Evolutionary conservation across 306 rosid genomes (phyloP).

Genomic region (Ceratonia siliqua): DNA sequence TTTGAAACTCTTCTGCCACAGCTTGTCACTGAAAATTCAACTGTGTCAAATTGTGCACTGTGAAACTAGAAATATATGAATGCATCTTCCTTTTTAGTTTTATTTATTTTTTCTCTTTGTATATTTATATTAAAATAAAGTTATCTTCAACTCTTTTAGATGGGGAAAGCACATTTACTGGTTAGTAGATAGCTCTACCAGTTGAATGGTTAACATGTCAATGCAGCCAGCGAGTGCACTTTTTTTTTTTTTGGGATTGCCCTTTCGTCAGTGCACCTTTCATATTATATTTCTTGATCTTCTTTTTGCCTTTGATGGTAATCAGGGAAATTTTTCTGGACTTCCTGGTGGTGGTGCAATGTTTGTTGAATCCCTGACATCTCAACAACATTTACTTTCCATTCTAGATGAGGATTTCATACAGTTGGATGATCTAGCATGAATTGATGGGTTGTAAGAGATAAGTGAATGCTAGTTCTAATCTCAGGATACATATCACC

Average conservation of each 20-base stretch:
- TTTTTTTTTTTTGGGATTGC: neutral
- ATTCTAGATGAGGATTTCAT: constrained; percentile 60
- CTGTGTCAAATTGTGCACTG: neutral
- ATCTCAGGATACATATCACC: constrained; percentile 31
- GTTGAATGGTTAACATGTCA: neutral
- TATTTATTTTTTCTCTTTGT: neutral
- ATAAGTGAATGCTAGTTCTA: constrained; percentile 33
- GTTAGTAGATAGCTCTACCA: neutral
- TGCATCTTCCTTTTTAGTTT: neutral
- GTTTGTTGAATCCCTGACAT: constrained; percentile 29
- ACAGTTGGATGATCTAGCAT: constrained; percentile 64
- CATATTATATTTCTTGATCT: neutral
- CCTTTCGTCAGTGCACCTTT: neutral
- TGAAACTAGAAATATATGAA: neutral
- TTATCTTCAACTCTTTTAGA: constrained; percentile 1
- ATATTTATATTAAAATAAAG: neutral
- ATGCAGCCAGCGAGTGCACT: neutral
- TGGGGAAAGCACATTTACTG: constrained; percentile 2
- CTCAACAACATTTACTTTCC: constrained; percentile 33
- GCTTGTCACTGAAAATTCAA: neutral
- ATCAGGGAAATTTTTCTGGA: constrained; percentile 50
- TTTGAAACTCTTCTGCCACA: neutral
- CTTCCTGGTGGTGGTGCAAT: constrained; percentile 29
- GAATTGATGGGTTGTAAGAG: constrained; percentile 31
- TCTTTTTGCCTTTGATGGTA: constrained; percentile 29